phyloP scores from a whole-genome alignment of 1,284 basidiomycete species.

The Leccinum pachyderme region DNA sequence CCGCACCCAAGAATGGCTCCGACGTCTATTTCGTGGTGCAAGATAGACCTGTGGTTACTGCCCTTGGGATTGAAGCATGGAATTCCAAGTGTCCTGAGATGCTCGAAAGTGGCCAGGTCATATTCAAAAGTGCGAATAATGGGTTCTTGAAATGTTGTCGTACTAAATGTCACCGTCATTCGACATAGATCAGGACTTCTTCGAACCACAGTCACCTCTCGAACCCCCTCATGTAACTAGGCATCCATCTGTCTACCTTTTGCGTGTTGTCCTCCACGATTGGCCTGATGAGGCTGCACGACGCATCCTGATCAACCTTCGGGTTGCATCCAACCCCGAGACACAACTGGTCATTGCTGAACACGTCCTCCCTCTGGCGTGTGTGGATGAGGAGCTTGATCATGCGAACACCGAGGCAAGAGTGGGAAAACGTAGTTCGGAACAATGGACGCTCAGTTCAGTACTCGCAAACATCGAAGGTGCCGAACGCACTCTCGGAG shows the following conservation, averaged over 20 bases:
- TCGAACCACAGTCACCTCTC: slow-evolving; percentile 53
- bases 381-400: slow-evolving; percentile 43
- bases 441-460: slow-evolving; percentile 26
- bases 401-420: slow-evolving; percentile 4
- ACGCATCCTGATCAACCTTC: slow-evolving; percentile 47
- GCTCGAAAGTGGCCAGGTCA: slow-evolving; percentile 52
- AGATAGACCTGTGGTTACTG: slow-evolving; percentile 60
- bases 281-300: slow-evolving; percentile 67
- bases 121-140: slow-evolving; percentile 50
- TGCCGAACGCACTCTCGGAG: slow-evolving; percentile 43
- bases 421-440: slow-evolving; percentile 4
- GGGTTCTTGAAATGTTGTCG: not conserved
- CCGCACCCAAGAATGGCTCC: not conserved
- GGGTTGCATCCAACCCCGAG: slow-evolving; percentile 47
- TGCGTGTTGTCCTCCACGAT: slow-evolving; percentile 71
- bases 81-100: slow-evolving; percentile 57
- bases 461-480: slow-evolving; percentile 40
- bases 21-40: slow-evolving; percentile 58
- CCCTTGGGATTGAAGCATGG: slow-evolving; percentile 65
- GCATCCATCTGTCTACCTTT: slow-evolving; percentile 60
- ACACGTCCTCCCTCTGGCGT: slow-evolving; percentile 66
- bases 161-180: not conserved
- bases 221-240: slow-evolving; percentile 29
- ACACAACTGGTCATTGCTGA: slow-evolving; percentile 68
- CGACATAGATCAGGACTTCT: slow-evolving; percentile 64